Base-by-base conservation (phyloP, 257 asterid genomes). In the Orobanche coerulescens region DNA sequence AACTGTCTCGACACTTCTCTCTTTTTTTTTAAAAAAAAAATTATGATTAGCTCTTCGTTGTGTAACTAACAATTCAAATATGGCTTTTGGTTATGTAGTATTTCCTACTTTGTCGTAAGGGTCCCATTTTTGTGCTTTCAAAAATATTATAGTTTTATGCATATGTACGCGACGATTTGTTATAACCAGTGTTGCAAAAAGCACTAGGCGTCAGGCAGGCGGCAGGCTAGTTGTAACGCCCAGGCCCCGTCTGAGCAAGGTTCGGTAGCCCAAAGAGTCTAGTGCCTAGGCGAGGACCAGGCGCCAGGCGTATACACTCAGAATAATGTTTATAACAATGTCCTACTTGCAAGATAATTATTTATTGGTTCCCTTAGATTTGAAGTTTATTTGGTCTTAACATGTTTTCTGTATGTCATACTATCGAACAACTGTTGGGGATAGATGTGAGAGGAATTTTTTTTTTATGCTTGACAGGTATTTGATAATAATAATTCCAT, bases 401-500 rank as follows among this genome's bases (percentile, higher is more conserved):
- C n/a, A n/a, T n/a, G n/a, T n/a, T n/a, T n/a, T n/a, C n/a, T n/a
- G n/a, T n/a, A n/a, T n/a, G 31, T 26, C 31, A 26, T 5, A 26
- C 5, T 5, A n/a, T n/a, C 5, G 31, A 31, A 31, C 9, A 6
- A 31, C 24, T 33, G 15, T 40, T 40, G 51, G 34, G 47, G 43
- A 19, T 53, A 63, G 75, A 60, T 56, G 59, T 36, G 64, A 47
- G 66, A 47, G 46, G 34, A 62, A 62, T 26, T 26, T 40, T 58
- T 55, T 70, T 37, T 70, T 47, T 36, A n/a, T n/a, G n/a, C 46
- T 71, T 58, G 24, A 49, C 67, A 28, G 57, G 58, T 58, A 57
- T 43, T 55, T 36, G n/a, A n/a, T n/a, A 13, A 63, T 30, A 56
- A 36, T 65, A 48, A 50, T 31, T 40, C 24, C 7, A 39, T 59